phyloP scores from a whole-genome alignment of 108 stramenopile species.

The Cyclotella baltica region DNA sequence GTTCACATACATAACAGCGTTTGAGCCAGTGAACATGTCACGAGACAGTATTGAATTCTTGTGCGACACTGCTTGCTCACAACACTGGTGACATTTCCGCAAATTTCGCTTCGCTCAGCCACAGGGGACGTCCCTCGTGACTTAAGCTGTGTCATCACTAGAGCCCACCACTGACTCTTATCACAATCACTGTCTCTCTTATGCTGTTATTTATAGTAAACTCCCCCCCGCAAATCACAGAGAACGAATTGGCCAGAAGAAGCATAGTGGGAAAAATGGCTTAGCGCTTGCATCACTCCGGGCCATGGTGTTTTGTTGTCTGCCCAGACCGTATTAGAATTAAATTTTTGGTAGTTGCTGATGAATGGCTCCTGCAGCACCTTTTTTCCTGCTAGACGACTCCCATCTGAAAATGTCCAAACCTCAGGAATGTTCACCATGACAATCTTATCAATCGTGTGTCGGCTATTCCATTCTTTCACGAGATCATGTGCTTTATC shows the following conservation, averaged over 20 bases:
- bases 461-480: conserved; percentile 47
- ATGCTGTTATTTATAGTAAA: conserved; percentile 32
- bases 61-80: no score
- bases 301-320: conserved; percentile 43
- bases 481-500: conserved; percentile 42
- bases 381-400: conserved; percentile 31
- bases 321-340: conserved; percentile 59
- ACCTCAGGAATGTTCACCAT: conserved; percentile 52
- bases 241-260: conserved; percentile 51
- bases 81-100: no score
- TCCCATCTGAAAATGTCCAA: conserved; percentile 30
- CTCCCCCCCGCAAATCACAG: conserved; percentile 67
- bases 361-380: conserved; percentile 57
- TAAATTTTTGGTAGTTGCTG: conserved; percentile 62
- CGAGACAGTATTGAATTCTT: no score
- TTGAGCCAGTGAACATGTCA: no score
- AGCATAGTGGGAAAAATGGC: conserved; percentile 58
- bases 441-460: conserved; percentile 41
- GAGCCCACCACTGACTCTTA: no score
- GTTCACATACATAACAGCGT: no score
- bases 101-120: no score
- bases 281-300: conserved; percentile 59
- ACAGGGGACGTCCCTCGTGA: no score
- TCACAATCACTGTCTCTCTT: no score
- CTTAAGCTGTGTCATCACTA: no score